These are phyloP conservation scores for Sporothrix schenckii DNA, from an alignment of 2,329 filamentous ascomycete species.

Conservation along the genomic window DNA sequence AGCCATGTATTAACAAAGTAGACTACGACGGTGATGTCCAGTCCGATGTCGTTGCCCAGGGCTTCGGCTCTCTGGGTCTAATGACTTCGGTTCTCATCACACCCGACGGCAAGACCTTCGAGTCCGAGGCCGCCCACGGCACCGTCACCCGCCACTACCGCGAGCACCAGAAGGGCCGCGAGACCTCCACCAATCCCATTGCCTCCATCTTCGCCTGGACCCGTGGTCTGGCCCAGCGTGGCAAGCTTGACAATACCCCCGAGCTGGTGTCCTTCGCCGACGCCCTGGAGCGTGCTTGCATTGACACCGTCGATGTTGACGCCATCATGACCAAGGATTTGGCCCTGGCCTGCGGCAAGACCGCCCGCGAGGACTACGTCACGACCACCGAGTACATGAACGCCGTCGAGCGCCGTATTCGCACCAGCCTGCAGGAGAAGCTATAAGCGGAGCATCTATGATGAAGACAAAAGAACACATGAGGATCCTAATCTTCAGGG, in stretches of 20 bases:
- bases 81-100: slow-evolving; percentile 99
- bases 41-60: slow-evolving; percentile 97
- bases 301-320: slow-evolving; percentile 91
- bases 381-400: slow-evolving; percentile 90
- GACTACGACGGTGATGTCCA: slow-evolving; percentile 99
- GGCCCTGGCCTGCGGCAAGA: slow-evolving; percentile 91
- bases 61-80: slow-evolving; percentile 94
- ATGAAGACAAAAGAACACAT: background rate
- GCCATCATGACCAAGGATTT: slow-evolving; percentile 99
- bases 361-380: slow-evolving; percentile 79
- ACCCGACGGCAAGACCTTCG: slow-evolving; percentile 93
- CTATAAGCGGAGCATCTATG: slow-evolving; percentile 51
- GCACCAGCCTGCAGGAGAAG: slow-evolving; percentile 77
- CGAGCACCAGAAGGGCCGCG: slow-evolving; percentile 96
- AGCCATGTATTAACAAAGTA: slow-evolving; percentile 43
- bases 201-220: slow-evolving; percentile 99
- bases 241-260: slow-evolving; percentile 88
- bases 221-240: slow-evolving; percentile 87
- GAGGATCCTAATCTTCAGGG: background rate
- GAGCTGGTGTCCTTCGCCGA: slow-evolving; percentile 91
- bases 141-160: slow-evolving; percentile 98
- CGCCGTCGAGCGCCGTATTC: slow-evolving; percentile 88
- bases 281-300: slow-evolving; percentile 85
- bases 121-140: slow-evolving; percentile 96
- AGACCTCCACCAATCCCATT: slow-evolving; percentile 98